Evolutionary conservation across 805 yeast genomes (phyloP), one percentile per base, ranked within the genome.

Genomic region (Candida xyloterini): DNA sequence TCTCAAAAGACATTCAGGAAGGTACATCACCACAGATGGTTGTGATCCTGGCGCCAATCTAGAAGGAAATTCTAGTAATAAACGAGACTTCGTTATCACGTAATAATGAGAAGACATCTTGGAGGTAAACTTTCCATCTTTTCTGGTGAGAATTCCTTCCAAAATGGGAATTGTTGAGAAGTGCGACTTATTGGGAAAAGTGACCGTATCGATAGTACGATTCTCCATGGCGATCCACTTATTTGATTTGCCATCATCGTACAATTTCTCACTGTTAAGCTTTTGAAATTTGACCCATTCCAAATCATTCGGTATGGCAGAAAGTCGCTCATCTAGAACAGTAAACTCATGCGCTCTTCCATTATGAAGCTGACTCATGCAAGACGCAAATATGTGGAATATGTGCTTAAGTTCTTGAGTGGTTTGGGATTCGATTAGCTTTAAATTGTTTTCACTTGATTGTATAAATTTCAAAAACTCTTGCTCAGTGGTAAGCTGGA

Each of bases 401-500:
- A 66, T 52, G 34, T 67, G 67, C 41, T 71, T 68, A 33, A 75
- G 46, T 8, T 65, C 66, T 35, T 62, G 63, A 30, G 71, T 52
- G 18, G 72, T 56, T 46, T 71, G 75, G n/a, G 51, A 36, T 52
- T 75, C 81, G 26, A 68, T 53, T 4, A 68, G 53, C 44, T 57
- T 57, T 33, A 73, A 56, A 26, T 64, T 59, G 35, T 54, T 51
- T 60, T 75, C 79, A 35, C 63, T 59, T 35, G 62, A 56, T 33
- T 65, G 56, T 20, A 76, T 57, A 27, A 71, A 69, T 41, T 71
- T 76, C 15, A 69, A 57, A 44, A 70, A 72, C 16, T 51, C 47
- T 51, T 74, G 73, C 52, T 76, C 80, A 47, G 66, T 66, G 28
- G 55, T 55, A 21, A 75, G 48, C 55, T 75, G 79, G 21, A 50